Evolutionary conservation across 495 filamentous ascomycete species (phyloP), one percentile per base, ranked within the genome.

Genomic region (Daldinia bambusicola): DNA sequence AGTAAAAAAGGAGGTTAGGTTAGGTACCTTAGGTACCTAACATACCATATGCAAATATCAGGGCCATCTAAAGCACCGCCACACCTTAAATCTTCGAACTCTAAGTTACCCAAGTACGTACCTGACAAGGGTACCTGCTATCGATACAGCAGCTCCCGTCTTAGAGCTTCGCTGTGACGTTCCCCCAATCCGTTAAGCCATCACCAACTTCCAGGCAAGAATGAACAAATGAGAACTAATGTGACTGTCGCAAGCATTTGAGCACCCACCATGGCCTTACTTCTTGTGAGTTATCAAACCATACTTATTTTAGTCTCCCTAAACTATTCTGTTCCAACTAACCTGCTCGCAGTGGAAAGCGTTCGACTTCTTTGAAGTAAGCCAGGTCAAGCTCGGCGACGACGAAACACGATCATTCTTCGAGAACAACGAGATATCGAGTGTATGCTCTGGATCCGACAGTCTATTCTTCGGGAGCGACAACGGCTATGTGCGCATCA

Each of bases 351-450:
- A 99, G 94, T 98, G 96, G 95, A 97, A 97, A 92, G 89, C 92
- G 59, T 98, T 99, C 84, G 94, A 95, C 87, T 98, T 99, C 89
- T 97, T 99, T 85, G 94, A 97, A 79, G 93, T 97, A 77, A 88
- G 89, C 67, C 89, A 90, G 72, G 89, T 98, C 79, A 90, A 91
- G 78, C 86, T 92, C 64, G 84, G 91, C 59, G 91, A 94, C 78
- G 91, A 92, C 55, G 84, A 84, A 56, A 84, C 80, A 59, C 81
- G 82, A 62, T 70, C 80, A 67, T 76, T 82, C 80, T 78, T 83
- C 76, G 79, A 82, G 61, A 80, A 78, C 69, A 80, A 85, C 76
- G 84, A 84, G 53, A 80, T 85, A 61, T 78, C 83, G 50, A 80
- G 77, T 72, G 84, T 97, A 16, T 92, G 92, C 75, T 92, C 94